Evolutionary conservation across 208 protist species (phyloP).

Genomic region (Leishmania lainsoni): DNA sequence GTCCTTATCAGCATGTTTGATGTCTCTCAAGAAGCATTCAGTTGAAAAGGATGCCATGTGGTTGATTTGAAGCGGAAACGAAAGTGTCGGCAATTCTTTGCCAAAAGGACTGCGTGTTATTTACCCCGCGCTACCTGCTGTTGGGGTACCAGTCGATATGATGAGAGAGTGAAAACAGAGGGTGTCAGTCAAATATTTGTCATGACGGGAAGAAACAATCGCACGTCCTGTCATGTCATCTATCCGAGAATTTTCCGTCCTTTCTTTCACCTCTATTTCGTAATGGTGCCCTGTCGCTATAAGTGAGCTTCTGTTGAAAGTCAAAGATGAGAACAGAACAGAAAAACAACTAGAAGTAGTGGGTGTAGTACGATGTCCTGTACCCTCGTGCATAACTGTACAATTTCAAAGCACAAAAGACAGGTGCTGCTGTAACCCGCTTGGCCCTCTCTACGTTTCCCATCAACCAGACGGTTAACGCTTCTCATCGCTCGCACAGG

Average conservation of each 20-base stretch:
- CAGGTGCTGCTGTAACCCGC: background rate
- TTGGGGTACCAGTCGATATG: background rate
- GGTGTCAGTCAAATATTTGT: background rate
- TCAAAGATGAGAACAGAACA: no score
- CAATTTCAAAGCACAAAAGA: background rate
- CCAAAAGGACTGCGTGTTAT: background rate
- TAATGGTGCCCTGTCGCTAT: no score
- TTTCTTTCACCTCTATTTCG: no score
- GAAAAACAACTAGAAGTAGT: background rate
- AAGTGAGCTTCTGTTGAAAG: background rate
- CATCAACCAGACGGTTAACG: background rate
- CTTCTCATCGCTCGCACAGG: background rate
- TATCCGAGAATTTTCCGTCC: no score
- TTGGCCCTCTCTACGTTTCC: background rate
- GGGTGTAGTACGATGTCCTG: background rate
- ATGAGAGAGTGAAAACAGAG: background rate
- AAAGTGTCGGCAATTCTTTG: background rate
- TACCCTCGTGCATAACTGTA: background rate
- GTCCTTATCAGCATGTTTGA: conserved; percentile 68
- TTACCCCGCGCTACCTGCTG: background rate
- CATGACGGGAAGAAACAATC: background rate
- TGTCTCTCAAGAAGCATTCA: conserved; percentile 41
- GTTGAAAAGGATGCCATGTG: conserved; percentile 33
- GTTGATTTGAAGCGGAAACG: background rate
- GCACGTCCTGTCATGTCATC: no score